Base-by-base conservation (phyloP, 2,329 filamentous ascomycete genomes). In the Talaromyces atroroseus region DNA sequence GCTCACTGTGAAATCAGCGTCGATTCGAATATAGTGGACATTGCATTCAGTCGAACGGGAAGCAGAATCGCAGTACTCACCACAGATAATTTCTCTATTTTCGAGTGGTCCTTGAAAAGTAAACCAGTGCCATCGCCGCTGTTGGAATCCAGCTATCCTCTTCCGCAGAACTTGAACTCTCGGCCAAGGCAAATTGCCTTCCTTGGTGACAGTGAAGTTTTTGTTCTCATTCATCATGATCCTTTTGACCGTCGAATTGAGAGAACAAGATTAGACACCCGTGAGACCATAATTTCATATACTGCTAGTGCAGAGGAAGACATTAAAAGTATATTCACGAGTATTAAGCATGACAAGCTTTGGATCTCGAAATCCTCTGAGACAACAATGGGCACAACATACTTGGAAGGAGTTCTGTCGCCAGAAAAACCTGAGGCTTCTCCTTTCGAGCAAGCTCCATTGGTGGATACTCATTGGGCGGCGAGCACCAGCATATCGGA, bases 21-120 rank as follows among this genome's bases (percentile, higher is more conserved):
- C 26, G 76, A 82, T 14, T 80, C 80, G 0, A 85, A 86, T 53
- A 80, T 84, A 2, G 74, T 89, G 18, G 91, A 96, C 72, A 83
- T 94, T 52, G 84, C 87, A 0, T 85, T 96, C 62, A 87, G 84
- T 50, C 78, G 77, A 14, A 79, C 80, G 49, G 85, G 87, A 49
- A 80, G 79, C 1, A 77, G 78, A 7, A 80, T 97, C 66, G 90
- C 85, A 3, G 81, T 95, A 8, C 76, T 96, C 20, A 88, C 91
- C 63, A 78, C 81, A 26, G 68, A 74, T 16, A 83, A 82, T 1
- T 75, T 96, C 23, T 82, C 86, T 29, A 60, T 95, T 0, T 95
- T 88, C 65, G 73, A 82, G 12, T 90, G 90, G 79, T 81, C 86
- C 26, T 76, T 84, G 51, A 80, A 81, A 55, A 68, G 62, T 42